Evolutionary conservation across 306 rosid genomes (phyloP).

Genomic region (Prunus persica): DNA sequence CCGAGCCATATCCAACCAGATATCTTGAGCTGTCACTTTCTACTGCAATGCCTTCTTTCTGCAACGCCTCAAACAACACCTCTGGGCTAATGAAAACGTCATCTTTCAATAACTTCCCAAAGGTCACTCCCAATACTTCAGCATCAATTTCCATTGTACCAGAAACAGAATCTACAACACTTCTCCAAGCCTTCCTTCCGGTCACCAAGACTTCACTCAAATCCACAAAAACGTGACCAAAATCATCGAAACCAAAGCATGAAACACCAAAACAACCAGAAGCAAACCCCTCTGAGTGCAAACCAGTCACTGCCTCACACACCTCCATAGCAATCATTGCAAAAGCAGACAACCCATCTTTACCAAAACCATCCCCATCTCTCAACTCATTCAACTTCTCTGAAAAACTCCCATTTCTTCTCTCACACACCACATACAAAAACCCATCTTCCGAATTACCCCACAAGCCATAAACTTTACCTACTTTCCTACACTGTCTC

Average conservation of each 20-base stretch:
- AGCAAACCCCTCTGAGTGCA: constrained; percentile 59
- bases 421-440: constrained; percentile 62
- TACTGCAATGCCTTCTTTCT: constrained; percentile 27
- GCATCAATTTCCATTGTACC: constrained; percentile 9
- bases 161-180: constrained; percentile 33
- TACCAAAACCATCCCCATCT: constrained; percentile 31
- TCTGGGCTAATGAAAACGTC: constrained; percentile 59
- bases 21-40: constrained; percentile 35
- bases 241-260: constrained; percentile 58
- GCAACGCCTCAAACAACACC: constrained; percentile 52
- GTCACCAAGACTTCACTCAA: constrained; percentile 50
- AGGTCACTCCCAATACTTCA: constrained; percentile 29
- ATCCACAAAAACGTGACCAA: constrained; percentile 59
- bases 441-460: constrained; percentile 56
- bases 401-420: constrained; percentile 21
- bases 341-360: constrained; percentile 40
- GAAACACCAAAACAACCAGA: constrained; percentile 56
- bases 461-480: constrained; percentile 76
- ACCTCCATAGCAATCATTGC: constrained; percentile 46
- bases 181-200: constrained; percentile 46
- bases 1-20: constrained; percentile 52
- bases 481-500: constrained; percentile 38
- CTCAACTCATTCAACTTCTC: constrained; percentile 39
- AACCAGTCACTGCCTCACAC: constrained; percentile 57
- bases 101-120: constrained; percentile 28